Base-by-base conservation (phyloP, 768 basidiomycete genomes). In the Tubosaeta brunneosetosa region DNA sequence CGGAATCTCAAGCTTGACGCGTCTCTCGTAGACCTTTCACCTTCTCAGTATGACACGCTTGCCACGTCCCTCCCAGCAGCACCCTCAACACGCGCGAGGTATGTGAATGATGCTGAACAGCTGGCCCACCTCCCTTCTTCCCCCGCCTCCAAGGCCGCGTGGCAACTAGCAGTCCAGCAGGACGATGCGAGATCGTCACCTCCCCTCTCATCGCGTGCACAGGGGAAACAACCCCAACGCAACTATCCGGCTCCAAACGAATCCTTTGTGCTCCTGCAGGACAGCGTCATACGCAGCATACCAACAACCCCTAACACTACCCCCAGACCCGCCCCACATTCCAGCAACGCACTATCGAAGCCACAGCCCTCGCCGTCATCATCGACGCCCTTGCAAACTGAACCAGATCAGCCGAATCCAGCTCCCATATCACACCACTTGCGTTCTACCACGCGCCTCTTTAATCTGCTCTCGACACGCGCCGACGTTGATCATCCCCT, bases 401-500 rank as follows among this genome's bases (percentile, higher is more conserved):
- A 83, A 51, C 71, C 74, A 38, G 75, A 81, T 52, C 79, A 82
- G 32, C 76, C 74, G 33, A 82, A 81, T 63, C 84, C 87, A 43
- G 83, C 88, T 22, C 85, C 90, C 32, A 74, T 89, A 56, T 87
- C 88, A 37, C 83, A 87, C 68, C 86, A 88, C 62, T 73, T 91
- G 53, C 83, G 84, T 51, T 88, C 88, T 33, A 84, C 86, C 44
- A 77, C 79, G 55, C 82, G 83, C 17, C 75, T 93, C 36, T 86
- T 90, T 66, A 88, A 87, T 66, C 67, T 91, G 29, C 75, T 92
- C 41, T 88, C 89, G 12, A 80, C 84, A 51, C 77, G 84, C 40
- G 84, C 86, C 48, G 86, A 88, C 31, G 81, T 94, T 41, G 91
- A 94, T 66, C 94, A 97, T 66, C 97, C 97, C 6, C 77, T 99